Evolutionary conservation across 2,329 filamentous ascomycete genomes (phyloP).

Genomic region (Alternaria sp.): DNA sequence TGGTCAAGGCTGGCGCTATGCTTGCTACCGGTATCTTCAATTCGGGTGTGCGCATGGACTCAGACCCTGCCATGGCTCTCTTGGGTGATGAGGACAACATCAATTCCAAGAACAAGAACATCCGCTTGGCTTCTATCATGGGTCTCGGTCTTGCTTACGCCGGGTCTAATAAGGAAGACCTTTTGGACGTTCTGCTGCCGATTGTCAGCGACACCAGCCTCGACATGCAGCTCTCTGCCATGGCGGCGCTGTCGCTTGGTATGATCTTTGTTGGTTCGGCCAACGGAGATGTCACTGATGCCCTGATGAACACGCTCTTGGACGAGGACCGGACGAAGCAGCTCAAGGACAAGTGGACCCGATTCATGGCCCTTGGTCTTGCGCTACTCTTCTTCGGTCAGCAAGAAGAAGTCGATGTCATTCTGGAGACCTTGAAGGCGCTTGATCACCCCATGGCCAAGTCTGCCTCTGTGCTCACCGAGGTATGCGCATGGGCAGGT

Average conservation of each 20-base stretch:
- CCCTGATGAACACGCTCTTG: conserved; percentile 89
- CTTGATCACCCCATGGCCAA: conserved; percentile 97
- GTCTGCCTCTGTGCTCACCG: conserved; percentile 90
- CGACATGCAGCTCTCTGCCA: conserved; percentile 94
- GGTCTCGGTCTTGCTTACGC: conserved; percentile 94
- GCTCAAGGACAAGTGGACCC: conserved; percentile 96
- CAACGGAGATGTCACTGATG: conserved; percentile 87
- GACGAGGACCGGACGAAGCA: conserved; percentile 91
- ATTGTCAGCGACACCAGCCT: conserved; percentile 83
- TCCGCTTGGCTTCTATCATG: conserved; percentile 90
- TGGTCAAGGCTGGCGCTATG: conserved; percentile 89
- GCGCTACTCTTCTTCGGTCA: conserved; percentile 94
- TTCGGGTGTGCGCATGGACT: conserved; percentile 86
- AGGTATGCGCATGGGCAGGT: conserved; percentile 97
- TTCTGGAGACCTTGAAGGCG: conserved; percentile 93
- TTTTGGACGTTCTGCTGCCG: conserved; percentile 84
- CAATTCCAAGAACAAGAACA: conserved; percentile 75
- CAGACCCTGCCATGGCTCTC: conserved; percentile 87
- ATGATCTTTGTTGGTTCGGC: conserved; percentile 92
- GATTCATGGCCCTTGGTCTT: conserved; percentile 92
- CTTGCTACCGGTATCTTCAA: conserved; percentile 96
- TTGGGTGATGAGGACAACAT: conserved; percentile 82
- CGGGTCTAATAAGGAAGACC: conserved; percentile 87
- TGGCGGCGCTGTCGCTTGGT: conserved; percentile 90
- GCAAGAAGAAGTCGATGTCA: conserved; percentile 98